A percentile compares a stretch with the other conserved stretches of the same genome.
These are phyloP conservation scores for Akanthomyces muscarius DNA, from an alignment of 2,329 filamentous ascomycete species.

Conservation along the genomic window DNA sequence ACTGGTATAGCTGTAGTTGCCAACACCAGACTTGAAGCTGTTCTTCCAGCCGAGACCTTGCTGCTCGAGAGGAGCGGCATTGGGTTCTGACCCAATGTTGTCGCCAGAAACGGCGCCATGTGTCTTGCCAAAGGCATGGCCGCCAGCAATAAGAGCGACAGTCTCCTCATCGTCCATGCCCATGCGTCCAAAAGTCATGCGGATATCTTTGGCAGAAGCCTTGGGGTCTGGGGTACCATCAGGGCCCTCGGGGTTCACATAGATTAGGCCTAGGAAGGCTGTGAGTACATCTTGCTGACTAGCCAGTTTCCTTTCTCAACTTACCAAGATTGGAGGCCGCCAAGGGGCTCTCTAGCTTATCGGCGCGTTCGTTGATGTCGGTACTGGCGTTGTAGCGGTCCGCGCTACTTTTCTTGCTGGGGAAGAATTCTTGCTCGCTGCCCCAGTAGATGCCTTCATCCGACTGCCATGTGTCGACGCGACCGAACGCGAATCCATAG, in stretches of 20 bases:
- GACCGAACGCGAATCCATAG: slow-evolving; percentile 70
- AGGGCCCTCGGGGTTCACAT: slow-evolving; percentile 77
- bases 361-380: slow-evolving; percentile 37
- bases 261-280: slow-evolving; percentile 59
- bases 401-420: slow-evolving; percentile 68
- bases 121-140: slow-evolving; percentile 77
- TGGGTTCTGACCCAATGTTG: slow-evolving; percentile 65
- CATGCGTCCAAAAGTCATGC: slow-evolving; percentile 72
- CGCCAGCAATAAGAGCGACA: slow-evolving; percentile 72
- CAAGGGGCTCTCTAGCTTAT: slow-evolving; percentile 57
- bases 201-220: slow-evolving; percentile 68
- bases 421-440: slow-evolving; percentile 47
- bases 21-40: slow-evolving; percentile 61
- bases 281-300: not conserved
- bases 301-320: not conserved
- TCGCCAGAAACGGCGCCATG: slow-evolving; percentile 66
- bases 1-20: slow-evolving; percentile 67
- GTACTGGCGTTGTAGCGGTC: slow-evolving; percentile 55
- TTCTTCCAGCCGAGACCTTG: slow-evolving; percentile 73
- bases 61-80: slow-evolving; percentile 58
- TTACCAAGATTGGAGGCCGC: slow-evolving; percentile 56
- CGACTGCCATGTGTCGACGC: slow-evolving; percentile 68
- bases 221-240: slow-evolving; percentile 68
- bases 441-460: slow-evolving; percentile 78
- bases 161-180: slow-evolving; percentile 82